Evolutionary conservation across 306 rosid genomes (phyloP).

Genomic region (Vigna mungo): DNA sequence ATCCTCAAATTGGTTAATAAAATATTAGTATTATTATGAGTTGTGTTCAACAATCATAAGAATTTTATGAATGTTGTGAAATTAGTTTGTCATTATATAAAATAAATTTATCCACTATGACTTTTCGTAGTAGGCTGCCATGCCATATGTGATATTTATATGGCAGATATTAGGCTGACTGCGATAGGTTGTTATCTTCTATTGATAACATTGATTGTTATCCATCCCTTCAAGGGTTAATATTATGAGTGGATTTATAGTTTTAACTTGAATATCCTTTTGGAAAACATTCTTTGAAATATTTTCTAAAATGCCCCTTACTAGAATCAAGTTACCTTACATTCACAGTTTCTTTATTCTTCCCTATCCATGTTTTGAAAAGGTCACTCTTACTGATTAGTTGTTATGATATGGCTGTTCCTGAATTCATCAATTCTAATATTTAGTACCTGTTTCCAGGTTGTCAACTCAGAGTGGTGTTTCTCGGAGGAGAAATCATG

Average conservation of each 20-base stretch:
- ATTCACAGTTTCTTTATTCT: slow-evolving; percentile 24
- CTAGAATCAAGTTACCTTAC: slow-evolving; percentile 8
- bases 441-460: slow-evolving; percentile 47
- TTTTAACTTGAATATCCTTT: slow-evolving; percentile 26
- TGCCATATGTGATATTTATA: too few relatives aligned
- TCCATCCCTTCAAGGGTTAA: not conserved
- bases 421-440: slow-evolving; percentile 38
- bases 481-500: slow-evolving; percentile 67
- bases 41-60: too few relatives aligned
- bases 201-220: too few relatives aligned
- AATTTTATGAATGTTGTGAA: too few relatives aligned
- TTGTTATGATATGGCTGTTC: slow-evolving; percentile 11
- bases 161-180: too few relatives aligned
- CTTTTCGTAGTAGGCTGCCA: too few relatives aligned
- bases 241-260: not conserved
- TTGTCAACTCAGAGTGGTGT: slow-evolving; percentile 51
- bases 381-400: slow-evolving; percentile 10
- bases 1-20: too few relatives aligned
- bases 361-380: not conserved
- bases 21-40: too few relatives aligned
- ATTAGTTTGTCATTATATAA: too few relatives aligned
- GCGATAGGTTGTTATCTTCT: too few relatives aligned
- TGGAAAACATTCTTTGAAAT: not conserved
- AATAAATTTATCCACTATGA: too few relatives aligned
- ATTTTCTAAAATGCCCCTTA: not conserved